phyloP scores from a whole-genome alignment of 2,329 filamentous ascomycete genomes.

The Fusarium papillatum region DNA sequence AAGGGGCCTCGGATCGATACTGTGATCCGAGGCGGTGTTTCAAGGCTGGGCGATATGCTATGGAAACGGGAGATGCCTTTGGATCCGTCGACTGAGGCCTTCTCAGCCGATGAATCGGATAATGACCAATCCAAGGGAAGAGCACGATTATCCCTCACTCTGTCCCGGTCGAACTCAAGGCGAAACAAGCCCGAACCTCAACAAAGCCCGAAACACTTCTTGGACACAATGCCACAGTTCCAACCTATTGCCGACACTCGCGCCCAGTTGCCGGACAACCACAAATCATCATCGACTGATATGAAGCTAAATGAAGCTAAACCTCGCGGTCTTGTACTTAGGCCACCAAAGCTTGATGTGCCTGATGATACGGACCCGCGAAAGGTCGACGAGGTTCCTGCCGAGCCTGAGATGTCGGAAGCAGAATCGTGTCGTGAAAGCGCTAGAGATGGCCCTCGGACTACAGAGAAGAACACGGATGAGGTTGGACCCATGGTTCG shows the following conservation, averaged over 20 bases:
- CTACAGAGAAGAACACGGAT: constrained; percentile 53
- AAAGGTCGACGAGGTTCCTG: constrained; percentile 29
- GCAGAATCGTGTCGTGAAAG: constrained; percentile 51
- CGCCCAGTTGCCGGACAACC: constrained; percentile 26
- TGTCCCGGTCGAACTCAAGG: constrained; percentile 52
- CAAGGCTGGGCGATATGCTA: constrained; percentile 68
- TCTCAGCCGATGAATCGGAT: constrained; percentile 65
- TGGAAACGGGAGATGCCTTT: constrained; percentile 65
- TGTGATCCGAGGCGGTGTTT: constrained; percentile 72
- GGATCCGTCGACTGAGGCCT: constrained; percentile 52
- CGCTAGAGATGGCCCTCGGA: constrained; percentile 45
- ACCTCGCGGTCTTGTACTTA: constrained; percentile 61
- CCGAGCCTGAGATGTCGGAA: constrained; percentile 55
- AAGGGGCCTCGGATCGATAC: constrained; percentile 83
- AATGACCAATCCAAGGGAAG: constrained; percentile 57
- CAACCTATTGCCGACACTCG: constrained; percentile 50
- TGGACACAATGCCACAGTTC: constrained; percentile 67
- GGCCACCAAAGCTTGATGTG: constrained; percentile 63
- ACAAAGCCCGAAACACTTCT: constrained; percentile 58
- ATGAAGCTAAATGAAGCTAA: constrained; percentile 49
- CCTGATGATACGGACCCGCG: constrained; percentile 55
- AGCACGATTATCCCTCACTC: constrained; percentile 49
- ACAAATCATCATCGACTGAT: constrained; percentile 30
- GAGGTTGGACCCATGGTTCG: constrained; percentile 47
- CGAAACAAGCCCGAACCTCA: constrained; percentile 47